Evolutionary conservation across 78 protist genomes (phyloP).

Genomic region (Monosiga brevicollis): DNA sequence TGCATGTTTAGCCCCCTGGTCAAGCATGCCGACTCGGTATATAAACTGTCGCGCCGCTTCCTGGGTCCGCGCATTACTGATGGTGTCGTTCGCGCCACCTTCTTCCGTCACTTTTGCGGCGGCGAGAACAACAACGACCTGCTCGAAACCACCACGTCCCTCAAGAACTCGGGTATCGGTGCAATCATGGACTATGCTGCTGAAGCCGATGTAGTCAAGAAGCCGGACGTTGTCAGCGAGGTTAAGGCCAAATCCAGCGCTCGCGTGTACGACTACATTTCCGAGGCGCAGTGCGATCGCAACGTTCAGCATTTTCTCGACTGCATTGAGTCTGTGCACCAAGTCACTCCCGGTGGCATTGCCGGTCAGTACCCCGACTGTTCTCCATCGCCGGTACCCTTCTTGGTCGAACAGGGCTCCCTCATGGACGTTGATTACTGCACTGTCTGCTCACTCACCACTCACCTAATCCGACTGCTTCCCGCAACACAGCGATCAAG

Average conservation of each 20-base stretch:
- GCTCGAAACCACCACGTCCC: not conserved
- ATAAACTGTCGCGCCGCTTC: not conserved
- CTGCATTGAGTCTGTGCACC: constrained; percentile 29
- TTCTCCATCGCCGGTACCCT: no score
- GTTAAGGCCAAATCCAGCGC: constrained; percentile 11
- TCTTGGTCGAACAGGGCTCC: no score
- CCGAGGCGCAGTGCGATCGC: constrained; percentile 29
- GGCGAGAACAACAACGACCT: constrained; percentile 30
- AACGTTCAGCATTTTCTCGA: not conserved
- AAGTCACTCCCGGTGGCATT: constrained; percentile 11
- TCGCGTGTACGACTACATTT: constrained; percentile 17
- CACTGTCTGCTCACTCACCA: no score
- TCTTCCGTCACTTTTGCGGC: constrained; percentile 62
- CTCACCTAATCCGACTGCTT: no score
- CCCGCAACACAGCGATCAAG: constrained; percentile 2
- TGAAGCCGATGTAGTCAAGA: constrained; percentile 36
- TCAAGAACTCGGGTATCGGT: constrained; percentile 25
- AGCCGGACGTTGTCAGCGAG: not conserved
- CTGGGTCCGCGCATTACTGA: constrained; percentile 13
- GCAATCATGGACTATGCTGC: constrained; percentile 66
- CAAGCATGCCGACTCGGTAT: not conserved
- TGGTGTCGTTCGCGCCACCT: constrained; percentile 4
- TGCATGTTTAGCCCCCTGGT: constrained; percentile 7
- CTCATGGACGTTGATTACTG: no score
- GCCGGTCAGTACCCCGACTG: constrained; percentile 4